Evolutionary conservation across 371 early-diverging fungal species (phyloP).

Genomic region (Mortierella polycephala): DNA sequence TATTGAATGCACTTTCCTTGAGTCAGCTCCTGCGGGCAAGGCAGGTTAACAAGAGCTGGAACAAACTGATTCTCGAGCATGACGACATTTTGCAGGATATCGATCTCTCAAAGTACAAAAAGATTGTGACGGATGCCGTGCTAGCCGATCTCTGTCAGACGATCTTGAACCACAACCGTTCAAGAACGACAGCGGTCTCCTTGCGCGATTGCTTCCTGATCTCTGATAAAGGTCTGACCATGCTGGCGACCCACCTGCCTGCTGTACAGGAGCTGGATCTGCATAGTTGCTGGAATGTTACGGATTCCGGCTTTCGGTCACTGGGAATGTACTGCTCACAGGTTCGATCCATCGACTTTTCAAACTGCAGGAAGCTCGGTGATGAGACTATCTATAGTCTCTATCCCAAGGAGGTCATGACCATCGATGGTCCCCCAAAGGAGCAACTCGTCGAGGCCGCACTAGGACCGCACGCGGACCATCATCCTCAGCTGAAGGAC

Average conservation of each 20-base stretch:
- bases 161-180: slow-evolving; percentile 18
- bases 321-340: slow-evolving; percentile 58
- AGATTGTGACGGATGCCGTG: slow-evolving; percentile 57
- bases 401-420: slow-evolving; percentile 51
- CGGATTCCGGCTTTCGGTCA: slow-evolving; percentile 67
- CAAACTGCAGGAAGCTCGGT: slow-evolving; percentile 85
- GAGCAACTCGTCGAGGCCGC: slow-evolving; percentile 2
- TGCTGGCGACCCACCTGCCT: slow-evolving; percentile 51
- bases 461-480: slow-evolving; percentile 7
- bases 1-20: slow-evolving; percentile 22
- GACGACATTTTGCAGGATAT: slow-evolving; percentile 50
- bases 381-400: slow-evolving; percentile 67
- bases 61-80: slow-evolving; percentile 47
- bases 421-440: neutral
- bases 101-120: slow-evolving; percentile 59
- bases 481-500: slow-evolving; percentile 17
- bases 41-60: slow-evolving; percentile 45
- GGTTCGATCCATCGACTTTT: slow-evolving; percentile 68
- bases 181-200: slow-evolving; percentile 29
- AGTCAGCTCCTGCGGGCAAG: slow-evolving; percentile 22
- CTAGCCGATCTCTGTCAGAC: slow-evolving; percentile 26
- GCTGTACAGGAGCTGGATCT: slow-evolving; percentile 67
- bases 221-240: slow-evolving; percentile 60
- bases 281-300: slow-evolving; percentile 83
- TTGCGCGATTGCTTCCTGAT: slow-evolving; percentile 57